Percentiles rank a stretch among this genome's conserved stretches.
Conservation (phyloP, 495 filamentous ascomycete species). For the Neurospora discreta region DNA sequence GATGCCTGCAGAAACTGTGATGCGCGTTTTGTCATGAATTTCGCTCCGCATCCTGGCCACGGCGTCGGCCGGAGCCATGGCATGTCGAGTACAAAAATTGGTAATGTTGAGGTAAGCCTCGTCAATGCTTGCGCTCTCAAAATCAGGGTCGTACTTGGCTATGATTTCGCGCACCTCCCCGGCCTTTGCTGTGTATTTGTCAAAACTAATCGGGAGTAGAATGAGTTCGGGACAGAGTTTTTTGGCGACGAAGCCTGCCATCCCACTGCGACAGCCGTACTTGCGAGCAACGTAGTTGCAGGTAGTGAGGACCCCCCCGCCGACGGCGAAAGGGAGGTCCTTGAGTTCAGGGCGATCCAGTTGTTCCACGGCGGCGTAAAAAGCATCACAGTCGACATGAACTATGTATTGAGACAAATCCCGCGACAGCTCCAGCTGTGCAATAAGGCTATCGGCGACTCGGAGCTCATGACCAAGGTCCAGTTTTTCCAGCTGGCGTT, state of each 20-base stretch:
- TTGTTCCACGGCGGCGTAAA: slow-evolving; percentile 77
- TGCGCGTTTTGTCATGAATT: slow-evolving; percentile 63
- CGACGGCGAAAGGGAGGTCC: slow-evolving; percentile 85
- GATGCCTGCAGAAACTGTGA: slow-evolving; percentile 94
- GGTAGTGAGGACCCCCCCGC: slow-evolving; percentile 76
- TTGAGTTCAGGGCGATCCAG: slow-evolving; percentile 84
- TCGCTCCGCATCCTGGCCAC: slow-evolving; percentile 67
- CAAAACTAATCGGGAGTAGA: slow-evolving; percentile 72
- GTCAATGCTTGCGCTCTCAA: slow-evolving; percentile 87
- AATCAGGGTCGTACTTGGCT: slow-evolving; percentile 75
- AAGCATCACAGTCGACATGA: slow-evolving; percentile 96
- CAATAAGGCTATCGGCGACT: slow-evolving; percentile 70
- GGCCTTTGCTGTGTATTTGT: slow-evolving; percentile 87
- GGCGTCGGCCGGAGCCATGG: slow-evolving; percentile 56
- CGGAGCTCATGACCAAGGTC: slow-evolving; percentile 64
- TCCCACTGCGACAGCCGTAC: slow-evolving; percentile 83
- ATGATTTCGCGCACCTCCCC: slow-evolving; percentile 76
- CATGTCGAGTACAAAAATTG: slow-evolving; percentile 61
- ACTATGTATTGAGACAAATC: slow-evolving; percentile 79
- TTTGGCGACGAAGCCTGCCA: slow-evolving; percentile 91
- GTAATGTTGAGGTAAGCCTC: slow-evolving; percentile 97
- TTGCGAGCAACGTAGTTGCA: slow-evolving; percentile 91
- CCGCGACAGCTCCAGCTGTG: slow-evolving; percentile 62
- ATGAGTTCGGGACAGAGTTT: slow-evolving; percentile 87
- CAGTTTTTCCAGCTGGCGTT: slow-evolving; percentile 62